These are phyloP conservation scores for Populus hybrid DNA, from an alignment of 441 rosid species.

Conservation along the genomic window DNA sequence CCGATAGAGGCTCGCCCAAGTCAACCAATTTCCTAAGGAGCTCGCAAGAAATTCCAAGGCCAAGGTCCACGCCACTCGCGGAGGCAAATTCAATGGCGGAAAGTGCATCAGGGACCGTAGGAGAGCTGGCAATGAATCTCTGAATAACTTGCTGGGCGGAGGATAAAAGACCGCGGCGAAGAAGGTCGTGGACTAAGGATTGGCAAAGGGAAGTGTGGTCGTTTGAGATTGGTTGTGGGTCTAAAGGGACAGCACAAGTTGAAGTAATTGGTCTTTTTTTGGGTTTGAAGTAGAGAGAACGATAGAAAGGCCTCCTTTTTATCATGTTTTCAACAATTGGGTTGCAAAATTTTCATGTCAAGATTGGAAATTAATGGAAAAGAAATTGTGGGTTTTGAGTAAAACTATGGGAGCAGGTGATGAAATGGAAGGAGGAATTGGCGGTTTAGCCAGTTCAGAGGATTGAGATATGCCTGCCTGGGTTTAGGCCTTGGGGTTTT, in stretches of 20 bases:
- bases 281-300: slow-evolving; percentile 20
- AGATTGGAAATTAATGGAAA: background rate
- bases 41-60: slow-evolving; percentile 23
- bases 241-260: slow-evolving; percentile 26
- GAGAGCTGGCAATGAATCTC: slow-evolving; percentile 28
- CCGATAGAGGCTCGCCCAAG: slow-evolving; percentile 38
- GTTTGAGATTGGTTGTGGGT: slow-evolving; percentile 18
- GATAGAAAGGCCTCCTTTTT: slow-evolving; percentile 6
- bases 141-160: slow-evolving; percentile 39
- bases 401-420: background rate
- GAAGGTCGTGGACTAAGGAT: slow-evolving; percentile 40
- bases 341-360: background rate
- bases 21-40: slow-evolving; percentile 44
- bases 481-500: background rate
- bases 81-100: slow-evolving; percentile 34
- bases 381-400: background rate
- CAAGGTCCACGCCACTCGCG: slow-evolving; percentile 41
- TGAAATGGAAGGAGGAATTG: background rate
- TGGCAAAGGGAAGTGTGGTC: slow-evolving; percentile 37
- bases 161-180: slow-evolving; percentile 30
- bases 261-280: slow-evolving; percentile 30
- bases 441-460: background rate
- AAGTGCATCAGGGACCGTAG: slow-evolving; percentile 34
- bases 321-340: slow-evolving; percentile 3
- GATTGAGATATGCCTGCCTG: background rate